A percentile compares a stretch with the other conserved stretches of the same genome.
Conservation (phyloP, 2,329 filamentous ascomycete genomes). For the Didymella sp. region DNA sequence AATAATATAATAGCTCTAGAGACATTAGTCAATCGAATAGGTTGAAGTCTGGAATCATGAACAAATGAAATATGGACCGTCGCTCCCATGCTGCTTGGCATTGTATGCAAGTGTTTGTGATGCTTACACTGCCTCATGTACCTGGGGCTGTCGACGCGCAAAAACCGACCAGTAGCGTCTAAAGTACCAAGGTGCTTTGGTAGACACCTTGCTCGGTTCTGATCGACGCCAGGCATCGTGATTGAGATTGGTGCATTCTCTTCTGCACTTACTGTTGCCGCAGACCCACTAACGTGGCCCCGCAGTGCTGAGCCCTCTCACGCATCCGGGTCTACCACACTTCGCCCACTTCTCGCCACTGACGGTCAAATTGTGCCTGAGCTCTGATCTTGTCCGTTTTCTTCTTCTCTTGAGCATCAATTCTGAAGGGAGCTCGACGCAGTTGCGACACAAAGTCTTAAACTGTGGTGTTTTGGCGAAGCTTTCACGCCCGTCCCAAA, state of each 20-base stretch:
- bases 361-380: background rate
- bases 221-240: background rate
- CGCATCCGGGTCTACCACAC: background rate
- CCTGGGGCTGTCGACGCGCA: background rate
- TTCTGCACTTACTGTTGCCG: background rate
- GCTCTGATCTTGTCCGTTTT: background rate
- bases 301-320: background rate
- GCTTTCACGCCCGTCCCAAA: background rate
- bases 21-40: constrained; percentile 17
- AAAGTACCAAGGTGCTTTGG: background rate
- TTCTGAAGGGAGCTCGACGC: background rate
- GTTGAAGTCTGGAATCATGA: background rate
- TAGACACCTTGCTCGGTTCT: background rate
- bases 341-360: background rate
- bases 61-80: background rate
- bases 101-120: background rate
- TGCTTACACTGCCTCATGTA: background rate
- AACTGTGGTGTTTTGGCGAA: background rate
- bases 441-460: background rate
- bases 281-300: background rate
- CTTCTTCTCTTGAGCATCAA: background rate
- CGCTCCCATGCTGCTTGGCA: background rate
- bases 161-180: background rate
- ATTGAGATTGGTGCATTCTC: background rate
- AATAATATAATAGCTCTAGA: no score